Evolutionary conservation across 1,284 basidiomycete genomes (phyloP), one percentile per base, ranked within the genome.

Genomic region (Meripilus lineatus): DNA sequence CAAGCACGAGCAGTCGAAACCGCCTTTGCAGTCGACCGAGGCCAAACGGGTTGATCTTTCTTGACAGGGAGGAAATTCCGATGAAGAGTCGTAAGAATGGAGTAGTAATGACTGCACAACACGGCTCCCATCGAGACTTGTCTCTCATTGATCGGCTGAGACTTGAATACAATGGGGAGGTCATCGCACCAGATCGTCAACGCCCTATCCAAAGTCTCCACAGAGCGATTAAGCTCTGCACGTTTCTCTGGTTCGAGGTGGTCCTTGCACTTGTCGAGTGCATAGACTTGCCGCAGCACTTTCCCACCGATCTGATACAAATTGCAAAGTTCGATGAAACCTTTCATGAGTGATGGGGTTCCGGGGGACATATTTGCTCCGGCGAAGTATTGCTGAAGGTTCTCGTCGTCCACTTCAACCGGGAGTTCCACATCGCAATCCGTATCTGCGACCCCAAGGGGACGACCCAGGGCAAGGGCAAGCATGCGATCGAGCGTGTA

Each of bases 401-500:
- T 64, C 40, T 84, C 85, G 59, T 93, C 90, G 56, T 93, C 91
- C 32, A 89, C 72, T 44, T 86, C 81, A 33, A 84, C 75, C 2
- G 90, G 91, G 45, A 83, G 70, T 56, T 91, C 88, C 21, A 85
- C 84, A 57, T 90, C 87, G 57, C 88, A 89, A 58, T 90, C 87
- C 5, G 77, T 67, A 61, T 90, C 87, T 54, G 89, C 84, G 50
- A 87, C 71, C 21, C 86, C 88, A 42, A 90, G 71, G 5, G 87
- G 88, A 7, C 90, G 77, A 34, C 90, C 90, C 7, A 93, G 72
- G 11, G 89, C 84, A 44, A 93, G 76, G 17, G 91, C 91, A 22
- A 93, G 80, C 85, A 93, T 90, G 43, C 89, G 82, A 62, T 93
- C 91, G 22, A 93, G 70, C 14, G 82, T 82, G 57, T 93, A 93